phyloP scores from a whole-genome alignment of 306 rosid species.

The Benincasa hispida region DNA sequence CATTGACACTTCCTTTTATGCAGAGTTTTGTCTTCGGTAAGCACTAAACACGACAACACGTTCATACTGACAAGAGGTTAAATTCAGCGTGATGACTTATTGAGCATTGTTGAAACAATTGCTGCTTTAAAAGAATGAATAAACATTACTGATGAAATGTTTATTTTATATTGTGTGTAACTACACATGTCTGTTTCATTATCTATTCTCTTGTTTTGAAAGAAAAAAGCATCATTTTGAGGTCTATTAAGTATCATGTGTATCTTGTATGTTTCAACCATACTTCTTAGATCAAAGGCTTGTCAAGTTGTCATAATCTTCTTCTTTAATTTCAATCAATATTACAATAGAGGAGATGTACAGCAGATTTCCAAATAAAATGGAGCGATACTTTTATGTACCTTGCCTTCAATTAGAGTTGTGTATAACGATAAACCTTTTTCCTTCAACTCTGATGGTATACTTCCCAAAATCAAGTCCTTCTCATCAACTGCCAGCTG shows the following conservation, averaged over 20 bases:
- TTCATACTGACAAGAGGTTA: neutral
- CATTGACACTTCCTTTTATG: neutral
- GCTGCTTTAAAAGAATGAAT: neutral
- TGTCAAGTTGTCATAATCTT: neutral
- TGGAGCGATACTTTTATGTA: neutral
- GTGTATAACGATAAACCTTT: conserved; percentile 52
- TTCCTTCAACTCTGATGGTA: conserved; percentile 57
- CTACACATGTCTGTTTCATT: neutral
- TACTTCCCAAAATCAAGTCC: conserved; percentile 57
- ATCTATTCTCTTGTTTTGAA: neutral
- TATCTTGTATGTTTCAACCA: neutral
- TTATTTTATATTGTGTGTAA: neutral
- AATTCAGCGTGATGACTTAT: neutral
- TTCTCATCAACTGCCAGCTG: conserved; percentile 72
- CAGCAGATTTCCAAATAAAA: neutral
- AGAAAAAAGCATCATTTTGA: neutral
- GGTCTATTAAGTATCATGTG: neutral
- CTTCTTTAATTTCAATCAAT: neutral
- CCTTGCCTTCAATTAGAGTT: conserved; percentile 75
- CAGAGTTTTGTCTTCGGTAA: neutral
- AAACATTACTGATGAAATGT: neutral
- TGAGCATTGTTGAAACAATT: neutral
- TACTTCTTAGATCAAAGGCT: neutral
- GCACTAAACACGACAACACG: neutral
- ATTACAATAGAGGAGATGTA: neutral